Base-by-base conservation (phyloP, 108 stramenopile species). In the Asterionellopsis glacialis region DNA sequence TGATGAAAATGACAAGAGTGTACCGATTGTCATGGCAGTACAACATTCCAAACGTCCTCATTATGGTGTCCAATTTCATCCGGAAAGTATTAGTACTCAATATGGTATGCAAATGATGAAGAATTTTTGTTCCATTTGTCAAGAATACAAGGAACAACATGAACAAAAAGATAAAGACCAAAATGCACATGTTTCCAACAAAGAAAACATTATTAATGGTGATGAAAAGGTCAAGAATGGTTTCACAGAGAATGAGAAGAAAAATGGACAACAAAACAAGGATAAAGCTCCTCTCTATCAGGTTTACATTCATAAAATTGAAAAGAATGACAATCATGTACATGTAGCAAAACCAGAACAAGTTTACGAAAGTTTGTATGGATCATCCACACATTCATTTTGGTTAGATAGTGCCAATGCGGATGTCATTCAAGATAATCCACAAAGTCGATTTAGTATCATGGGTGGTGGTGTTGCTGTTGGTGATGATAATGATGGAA, bases 21-120 rank as follows among this genome's bases (percentile, higher is more conserved):
- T 42, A 45, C 21, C n/a, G 25, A 74, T 91, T 26, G 74, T 85
- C 47, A 95, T 95, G 89, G 95, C 73, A 21, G 53, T 97, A 48
- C 67, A 77, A 28, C 94, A 95, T 73, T 62, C 50, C 18, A 41
- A 44, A 1, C 56, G 75, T 68, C 96, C 94, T 25, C 94, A 95
- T 55, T 93, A 85, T 76, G 96, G 96, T 39, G 88, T 97, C 25
- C 96, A 97, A 61, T 97, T 97, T 70, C 96, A 97, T 67, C 96
- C 96, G 12, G 96, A 97, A 85, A 80, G 77, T 23, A 88, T 97
- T 56, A 91, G 94, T 21, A 93, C 96, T 13, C 74, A 78, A 16
- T 61, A 72, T 67, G 90, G 90, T 4, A 63, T 74, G 49, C 58
- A 56, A 21, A 40, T 88, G 0, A 38, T 92, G 48, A 19, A 69